Percentiles rank a stretch among this genome's conserved stretches.
Conservation (phyloP, 1,139 yeast genomes). For the Candida tetrigidarum region DNA sequence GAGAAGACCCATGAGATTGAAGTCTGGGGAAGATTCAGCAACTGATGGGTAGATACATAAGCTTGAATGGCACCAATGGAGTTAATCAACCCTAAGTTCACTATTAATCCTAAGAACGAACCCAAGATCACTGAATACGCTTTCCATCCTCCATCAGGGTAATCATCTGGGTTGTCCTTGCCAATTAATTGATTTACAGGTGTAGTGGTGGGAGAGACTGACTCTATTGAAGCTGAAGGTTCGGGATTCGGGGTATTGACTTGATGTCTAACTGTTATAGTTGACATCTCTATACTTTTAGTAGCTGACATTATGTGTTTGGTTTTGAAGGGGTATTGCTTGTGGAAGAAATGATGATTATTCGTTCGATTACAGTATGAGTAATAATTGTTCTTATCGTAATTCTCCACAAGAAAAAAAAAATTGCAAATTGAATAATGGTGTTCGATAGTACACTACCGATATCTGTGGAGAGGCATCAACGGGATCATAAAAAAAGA, state of each 20-base stretch:
- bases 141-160: constrained; percentile 66
- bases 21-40: constrained; percentile 45
- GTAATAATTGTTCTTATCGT: no score
- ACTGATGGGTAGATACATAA: constrained; percentile 57
- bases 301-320: constrained; percentile 6
- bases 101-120: constrained; percentile 59
- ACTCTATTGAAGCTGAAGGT: not conserved
- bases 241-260: not conserved
- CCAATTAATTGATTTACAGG: constrained; percentile 1
- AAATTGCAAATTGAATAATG: no score
- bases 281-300: constrained; percentile 8
- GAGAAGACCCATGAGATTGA: constrained; percentile 71
- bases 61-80: constrained; percentile 70
- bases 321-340: not conserved
- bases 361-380: no score
- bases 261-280: constrained; percentile 6
- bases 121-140: constrained; percentile 70
- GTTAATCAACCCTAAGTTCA: constrained; percentile 64
- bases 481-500: no score
- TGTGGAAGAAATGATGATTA: not conserved
- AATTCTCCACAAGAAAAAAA: no score
- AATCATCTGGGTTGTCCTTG: constrained; percentile 21
- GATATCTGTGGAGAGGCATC: not conserved
- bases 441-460: no score
- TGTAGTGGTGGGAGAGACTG: not conserved